Base-by-base conservation (phyloP, 2,329 filamentous ascomycete genomes). In the Hypoxylon sp. region DNA sequence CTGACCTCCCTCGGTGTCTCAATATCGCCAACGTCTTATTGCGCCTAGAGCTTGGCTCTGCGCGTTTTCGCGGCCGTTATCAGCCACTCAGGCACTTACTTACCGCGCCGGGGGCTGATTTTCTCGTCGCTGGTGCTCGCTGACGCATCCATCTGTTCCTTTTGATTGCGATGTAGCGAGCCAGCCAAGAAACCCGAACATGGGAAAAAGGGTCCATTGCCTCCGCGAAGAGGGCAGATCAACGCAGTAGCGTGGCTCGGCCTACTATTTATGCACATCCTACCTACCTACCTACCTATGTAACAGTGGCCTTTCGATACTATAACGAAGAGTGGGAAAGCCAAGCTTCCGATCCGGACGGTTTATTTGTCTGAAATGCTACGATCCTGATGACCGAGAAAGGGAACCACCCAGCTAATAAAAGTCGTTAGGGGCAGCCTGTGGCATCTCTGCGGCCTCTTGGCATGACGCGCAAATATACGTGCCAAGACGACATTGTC, bases 381-480 rank as follows among this genome's bases (percentile, higher is more conserved):
- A 51, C 59, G 56, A 61, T 68, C 57, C 62, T 65, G 40, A 50
- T 48, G 53, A 54, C 61, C 50, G 50, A 60, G 40, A 45, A 59
- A 49, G 49, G 54, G 44, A 55, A 55, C 46, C 20, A 33, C 24
- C 56, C n/a, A 38, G 36, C 42, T 58, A 57, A 49, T 60, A 53
- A 46, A 61, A 38, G 49, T 22, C 20, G 14, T 33, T 55, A 46
- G 50, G 55, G 46, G 30, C 45, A 53, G 28, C 22, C 40, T 63
- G 24, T 65, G 54, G 55, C 52, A 68, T 68, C 45, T 59, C 18
- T 46, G 42, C 55, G 36, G 54, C 49, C 52, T 40, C 63, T 68
- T 68, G 66, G 66, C 63, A 36, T 58, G 66, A 68, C 62, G 66
- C 59, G 55, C 52, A 56, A 66, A 58, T 66, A 53, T 66, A 56